A percentile compares a stretch with the other conserved stretches of the same genome.
Evolutionary conservation across 2,329 filamentous ascomycete genomes (phyloP).

Genomic region (Davidsoniella neocaledoniae): DNA sequence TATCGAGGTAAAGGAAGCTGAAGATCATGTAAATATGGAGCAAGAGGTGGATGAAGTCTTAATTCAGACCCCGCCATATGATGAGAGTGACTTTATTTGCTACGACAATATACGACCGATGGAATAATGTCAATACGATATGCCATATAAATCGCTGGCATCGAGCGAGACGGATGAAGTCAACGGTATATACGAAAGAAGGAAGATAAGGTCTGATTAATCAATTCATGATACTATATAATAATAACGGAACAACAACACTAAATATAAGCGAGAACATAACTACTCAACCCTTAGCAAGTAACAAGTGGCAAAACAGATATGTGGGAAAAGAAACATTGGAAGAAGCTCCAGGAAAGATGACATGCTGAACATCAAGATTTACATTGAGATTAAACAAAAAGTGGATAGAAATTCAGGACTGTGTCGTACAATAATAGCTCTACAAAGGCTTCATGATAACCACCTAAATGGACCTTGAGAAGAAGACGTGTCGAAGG

Average conservation of each 20-base stretch:
- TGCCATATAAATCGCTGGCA: background rate
- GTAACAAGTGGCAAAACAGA: too few species aligned
- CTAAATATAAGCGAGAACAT: too few species aligned
- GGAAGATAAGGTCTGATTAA: background rate
- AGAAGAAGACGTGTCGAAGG: background rate
- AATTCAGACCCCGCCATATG: background rate
- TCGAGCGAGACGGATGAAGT: background rate
- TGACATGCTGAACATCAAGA: too few species aligned
- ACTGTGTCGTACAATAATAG: too few species aligned
- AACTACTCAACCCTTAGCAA: too few species aligned
- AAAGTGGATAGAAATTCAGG: too few species aligned
- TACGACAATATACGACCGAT: constrained; percentile 3
- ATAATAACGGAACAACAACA: too few species aligned
- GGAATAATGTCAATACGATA: background rate
- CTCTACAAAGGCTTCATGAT: too few species aligned
- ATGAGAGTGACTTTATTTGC: background rate
- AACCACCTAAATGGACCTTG: too few species aligned
- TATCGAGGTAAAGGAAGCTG: background rate
- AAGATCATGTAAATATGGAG: background rate
- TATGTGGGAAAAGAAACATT: too few species aligned
- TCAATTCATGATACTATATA: background rate
- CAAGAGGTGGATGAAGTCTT: background rate
- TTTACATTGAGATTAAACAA: too few species aligned
- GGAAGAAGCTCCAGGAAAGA: too few species aligned
- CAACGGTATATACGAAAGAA: background rate